These are phyloP conservation scores for Ascoidea rubescens DNA, from an alignment of 805 yeast genomes.

Conservation along the genomic window DNA sequence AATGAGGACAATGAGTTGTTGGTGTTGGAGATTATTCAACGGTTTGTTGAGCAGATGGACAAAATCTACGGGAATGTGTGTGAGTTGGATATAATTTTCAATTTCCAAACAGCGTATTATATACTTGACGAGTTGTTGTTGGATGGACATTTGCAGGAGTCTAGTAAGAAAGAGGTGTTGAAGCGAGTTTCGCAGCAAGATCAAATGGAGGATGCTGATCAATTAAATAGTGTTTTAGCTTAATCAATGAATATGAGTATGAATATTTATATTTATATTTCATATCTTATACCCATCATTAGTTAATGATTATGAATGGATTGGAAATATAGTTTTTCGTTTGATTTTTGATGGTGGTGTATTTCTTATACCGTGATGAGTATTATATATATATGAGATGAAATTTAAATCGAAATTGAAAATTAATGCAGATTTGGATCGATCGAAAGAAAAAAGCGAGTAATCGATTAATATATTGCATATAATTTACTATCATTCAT, in stretches of 20 bases:
- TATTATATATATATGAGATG: too few relatives aligned
- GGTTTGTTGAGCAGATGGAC: slow-evolving; percentile 96
- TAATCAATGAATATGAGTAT: slow-evolving; percentile 6
- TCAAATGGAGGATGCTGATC: slow-evolving; percentile 69
- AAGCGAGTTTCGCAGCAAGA: slow-evolving; percentile 74
- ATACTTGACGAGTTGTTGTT: slow-evolving; percentile 79
- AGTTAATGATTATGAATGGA: too few relatives aligned
- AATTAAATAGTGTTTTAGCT: slow-evolving; percentile 28
- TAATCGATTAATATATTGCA: too few relatives aligned
- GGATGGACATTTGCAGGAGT: slow-evolving; percentile 81
- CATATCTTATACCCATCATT: too few relatives aligned
- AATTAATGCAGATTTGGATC: too few relatives aligned
- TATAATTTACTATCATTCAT: too few relatives aligned
- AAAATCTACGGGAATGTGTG: slow-evolving; percentile 90
- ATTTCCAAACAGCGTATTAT: slow-evolving; percentile 87
- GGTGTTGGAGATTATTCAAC: slow-evolving; percentile 75
- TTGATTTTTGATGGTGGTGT: too few relatives aligned
- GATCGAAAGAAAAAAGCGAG: too few relatives aligned
- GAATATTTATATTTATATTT: too few relatives aligned
- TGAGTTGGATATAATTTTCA: slow-evolving; percentile 92
- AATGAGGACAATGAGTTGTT: slow-evolving; percentile 75
- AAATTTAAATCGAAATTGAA: too few relatives aligned
- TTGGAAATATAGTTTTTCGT: too few relatives aligned
- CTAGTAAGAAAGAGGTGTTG: slow-evolving; percentile 67
- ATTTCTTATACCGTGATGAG: too few relatives aligned